Evolutionary conservation across 2,329 filamentous ascomycete genomes (phyloP), one percentile per base, ranked within the genome.

Genomic region (Trichoderma atroviride): DNA sequence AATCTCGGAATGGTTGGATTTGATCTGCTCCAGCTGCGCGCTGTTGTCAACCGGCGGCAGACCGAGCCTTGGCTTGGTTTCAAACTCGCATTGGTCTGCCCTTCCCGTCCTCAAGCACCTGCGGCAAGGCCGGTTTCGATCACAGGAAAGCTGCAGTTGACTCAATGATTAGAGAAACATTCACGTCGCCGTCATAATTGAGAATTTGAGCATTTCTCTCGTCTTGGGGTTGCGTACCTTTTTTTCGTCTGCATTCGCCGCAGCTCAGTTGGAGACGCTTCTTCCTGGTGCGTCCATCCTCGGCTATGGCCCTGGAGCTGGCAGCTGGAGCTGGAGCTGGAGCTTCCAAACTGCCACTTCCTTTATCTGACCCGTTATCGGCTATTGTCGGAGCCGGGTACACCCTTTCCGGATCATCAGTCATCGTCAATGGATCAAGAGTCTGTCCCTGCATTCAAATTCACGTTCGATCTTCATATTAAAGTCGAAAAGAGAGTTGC

Each of bases 211-310:
- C 2, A 13, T 50, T 16, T 13, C 1, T 13, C 3, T 24, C 22
- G 33, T 5, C 16, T n/a, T n/a, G 31, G n/a, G 4, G 13, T 66
- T 66, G 3, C 33, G 4, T 35, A 66, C 63, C 63, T 66, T 66
- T 66, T 66, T 66, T 66, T n/a, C 53, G 58, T n/a, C 63, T 57
- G 27, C 63, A 66, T 27, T 66, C 63, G 3, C 63, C 35, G 53
- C 63, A 66, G 53, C 63, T 66, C 27, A 66, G 5, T 37, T 66
- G 63, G 24, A 66, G 63, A 24, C 63, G 63, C 63, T 66, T 66
- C 53, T 66, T 66, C 37, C 63, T 50, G 22, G 63, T 13, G 37
- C 63, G 63, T 5, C 27, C 63, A 33, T 66, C 53, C 29, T n/a
- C 11, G 33, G 53, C n/a, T 29, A 47, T 53, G 63, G 52, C 53